Evolutionary conservation across 2,329 filamentous ascomycete genomes (phyloP).

Genomic region (Didymosphaeria variabile): DNA sequence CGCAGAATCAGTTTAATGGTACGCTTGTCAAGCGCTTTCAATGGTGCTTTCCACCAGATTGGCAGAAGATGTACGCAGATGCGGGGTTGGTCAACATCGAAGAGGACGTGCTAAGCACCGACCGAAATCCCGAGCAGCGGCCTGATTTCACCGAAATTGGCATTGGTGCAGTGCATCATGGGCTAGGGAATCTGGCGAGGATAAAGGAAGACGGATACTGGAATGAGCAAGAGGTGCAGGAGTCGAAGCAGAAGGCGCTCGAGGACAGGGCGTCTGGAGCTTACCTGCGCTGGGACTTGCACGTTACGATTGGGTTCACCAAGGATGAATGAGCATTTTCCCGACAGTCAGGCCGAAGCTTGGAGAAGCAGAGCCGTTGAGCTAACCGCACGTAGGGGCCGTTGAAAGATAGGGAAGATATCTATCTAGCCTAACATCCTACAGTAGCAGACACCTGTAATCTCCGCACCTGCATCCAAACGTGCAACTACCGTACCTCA

Average conservation of each 20-base stretch:
- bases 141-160: constrained; percentile 39
- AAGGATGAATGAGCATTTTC: neutral
- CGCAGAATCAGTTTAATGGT: constrained; percentile 31
- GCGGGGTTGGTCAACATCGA: constrained; percentile 30
- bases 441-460: neutral
- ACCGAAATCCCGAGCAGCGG: constrained; percentile 34
- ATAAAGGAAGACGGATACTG: constrained; percentile 33
- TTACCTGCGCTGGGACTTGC: constrained; percentile 43
- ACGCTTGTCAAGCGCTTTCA: constrained; percentile 33
- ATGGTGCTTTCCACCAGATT: constrained; percentile 36
- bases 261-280: constrained; percentile 35
- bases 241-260: constrained; percentile 27
- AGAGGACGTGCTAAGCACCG: constrained; percentile 40
- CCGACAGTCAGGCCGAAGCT: neutral
- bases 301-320: constrained; percentile 39
- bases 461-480: neutral
- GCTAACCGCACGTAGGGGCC: neutral
- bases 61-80: constrained; percentile 24
- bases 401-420: neutral
- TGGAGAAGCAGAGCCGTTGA: neutral
- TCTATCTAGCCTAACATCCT: neutral
- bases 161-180: constrained; percentile 37
- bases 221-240: constrained; percentile 30
- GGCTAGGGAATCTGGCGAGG: constrained; percentile 36
- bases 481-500: neutral